phyloP scores from a whole-genome alignment of 2,329 filamentous ascomycete genomes.

The Fusarium virguliforme region DNA sequence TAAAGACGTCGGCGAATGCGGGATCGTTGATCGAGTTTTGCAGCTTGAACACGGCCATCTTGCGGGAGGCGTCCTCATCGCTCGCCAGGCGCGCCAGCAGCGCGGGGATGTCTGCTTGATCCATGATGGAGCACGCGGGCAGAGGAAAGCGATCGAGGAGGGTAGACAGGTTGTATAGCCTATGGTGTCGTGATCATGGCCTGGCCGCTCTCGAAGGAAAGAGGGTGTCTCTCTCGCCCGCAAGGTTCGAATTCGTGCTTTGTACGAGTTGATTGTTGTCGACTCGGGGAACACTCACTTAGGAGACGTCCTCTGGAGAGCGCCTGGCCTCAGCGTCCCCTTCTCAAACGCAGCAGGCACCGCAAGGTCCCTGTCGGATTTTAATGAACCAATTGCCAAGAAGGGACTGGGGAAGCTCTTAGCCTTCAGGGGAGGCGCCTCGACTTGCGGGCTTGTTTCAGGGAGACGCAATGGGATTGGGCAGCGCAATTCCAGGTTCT shows the following conservation, averaged over 20 bases:
- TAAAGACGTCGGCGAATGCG: conserved; percentile 96
- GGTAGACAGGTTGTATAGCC: conserved; percentile 10
- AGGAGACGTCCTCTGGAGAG: conserved; percentile 34
- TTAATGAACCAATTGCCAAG: conserved; percentile 40
- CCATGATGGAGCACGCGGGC: conserved; percentile 62
- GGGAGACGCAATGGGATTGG: conserved; percentile 28
- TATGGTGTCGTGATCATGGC: conserved; percentile 43
- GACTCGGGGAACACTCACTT: conserved; percentile 7
- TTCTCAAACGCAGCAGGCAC: conserved; percentile 14
- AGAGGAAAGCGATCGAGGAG: conserved; percentile 21
- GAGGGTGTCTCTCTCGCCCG: not conserved
- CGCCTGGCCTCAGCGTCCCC: conserved; percentile 25
- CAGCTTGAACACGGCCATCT: conserved; percentile 99
- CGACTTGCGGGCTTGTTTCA: conserved; percentile 27
- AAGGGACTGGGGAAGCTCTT: conserved; percentile 41
- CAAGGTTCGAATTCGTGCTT: conserved; percentile 14
- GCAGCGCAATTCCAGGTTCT: conserved; percentile 1
- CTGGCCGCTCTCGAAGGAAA: conserved; percentile 13
- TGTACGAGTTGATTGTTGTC: conserved; percentile 20
- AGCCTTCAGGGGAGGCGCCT: conserved; percentile 36
- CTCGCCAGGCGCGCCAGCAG: conserved; percentile 76
- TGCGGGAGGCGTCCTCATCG: conserved; percentile 90
- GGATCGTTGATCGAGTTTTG: conserved; percentile 96
- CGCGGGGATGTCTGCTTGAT: conserved; percentile 77
- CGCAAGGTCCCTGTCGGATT: conserved; percentile 37